phyloP scores from a whole-genome alignment of 2,329 filamentous ascomycete genomes.

The Cercospora canescens region DNA sequence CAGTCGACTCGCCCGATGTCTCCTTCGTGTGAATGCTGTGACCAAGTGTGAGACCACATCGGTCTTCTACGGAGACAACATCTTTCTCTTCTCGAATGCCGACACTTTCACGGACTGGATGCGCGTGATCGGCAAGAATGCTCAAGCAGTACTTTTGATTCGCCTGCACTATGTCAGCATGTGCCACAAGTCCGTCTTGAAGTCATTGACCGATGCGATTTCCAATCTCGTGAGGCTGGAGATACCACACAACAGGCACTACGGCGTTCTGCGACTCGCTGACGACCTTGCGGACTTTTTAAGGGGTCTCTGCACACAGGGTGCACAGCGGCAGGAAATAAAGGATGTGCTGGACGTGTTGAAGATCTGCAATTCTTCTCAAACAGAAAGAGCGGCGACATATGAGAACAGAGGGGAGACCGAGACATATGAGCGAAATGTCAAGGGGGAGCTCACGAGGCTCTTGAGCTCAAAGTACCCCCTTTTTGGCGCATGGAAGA shows the following conservation, averaged over 20 bases:
- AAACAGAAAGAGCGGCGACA: not conserved
- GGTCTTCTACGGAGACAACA: not conserved
- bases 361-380: not conserved
- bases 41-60: not conserved
- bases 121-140: not conserved
- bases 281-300: not conserved
- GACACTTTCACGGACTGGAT: not conserved
- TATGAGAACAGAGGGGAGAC: not conserved
- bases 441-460: not conserved
- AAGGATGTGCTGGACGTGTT: not conserved
- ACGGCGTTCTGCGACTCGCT: not conserved
- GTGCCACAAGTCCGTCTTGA: not conserved
- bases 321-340: not conserved
- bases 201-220: not conserved
- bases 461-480: not conserved
- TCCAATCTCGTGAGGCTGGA: not conserved
- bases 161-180: not conserved
- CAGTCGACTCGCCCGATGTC: not conserved
- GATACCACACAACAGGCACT: not conserved
- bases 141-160: not conserved
- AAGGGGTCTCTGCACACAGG: not conserved
- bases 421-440: not conserved
- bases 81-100: not conserved
- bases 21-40: not conserved
- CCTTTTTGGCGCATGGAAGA: not conserved